A percentile compares a stretch with the other conserved stretches of the same genome.
These are phyloP conservation scores for Starmerella sp. DNA, from an alignment of 805 yeast genomes.

Conservation along the genomic window DNA sequence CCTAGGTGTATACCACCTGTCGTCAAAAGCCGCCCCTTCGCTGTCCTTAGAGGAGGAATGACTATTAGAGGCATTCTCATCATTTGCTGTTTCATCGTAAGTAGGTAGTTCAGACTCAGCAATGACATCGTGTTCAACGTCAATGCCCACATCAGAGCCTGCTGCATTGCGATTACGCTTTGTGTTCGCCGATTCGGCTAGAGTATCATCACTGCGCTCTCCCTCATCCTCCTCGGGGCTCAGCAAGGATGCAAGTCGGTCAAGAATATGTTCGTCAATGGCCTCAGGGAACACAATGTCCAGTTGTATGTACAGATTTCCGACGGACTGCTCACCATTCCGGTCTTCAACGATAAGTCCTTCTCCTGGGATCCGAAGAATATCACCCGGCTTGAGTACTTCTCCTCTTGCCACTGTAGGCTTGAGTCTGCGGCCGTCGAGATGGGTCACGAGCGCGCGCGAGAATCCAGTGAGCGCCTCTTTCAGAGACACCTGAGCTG, in stretches of 20 bases:
- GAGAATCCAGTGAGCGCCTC: conserved; percentile 82
- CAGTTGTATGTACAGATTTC: conserved; percentile 20
- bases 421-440: conserved; percentile 67
- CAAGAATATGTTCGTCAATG: conserved; percentile 14
- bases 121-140: conserved; percentile 11
- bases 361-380: conserved; percentile 19
- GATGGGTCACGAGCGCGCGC: conserved; percentile 50
- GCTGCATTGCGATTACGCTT: not conserved
- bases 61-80: conserved; percentile 7
- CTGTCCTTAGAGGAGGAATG: not conserved
- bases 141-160: not conserved
- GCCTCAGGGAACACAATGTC: conserved; percentile 19
- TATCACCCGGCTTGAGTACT: conserved; percentile 34
- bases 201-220: conserved; percentile 9
- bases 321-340: conserved; percentile 8
- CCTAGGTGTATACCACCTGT: not conserved
- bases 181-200: not conserved
- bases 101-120: conserved; percentile 14
- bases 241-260: conserved; percentile 12
- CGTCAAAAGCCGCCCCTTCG: not conserved
- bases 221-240: conserved; percentile 6
- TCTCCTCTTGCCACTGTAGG: conserved; percentile 63
- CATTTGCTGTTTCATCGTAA: conserved; percentile 10
- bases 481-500: conserved; percentile 49
- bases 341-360: conserved; percentile 16